Evolutionary conservation across 176 grass and related monocot genomes (phyloP).

Genomic region (Themeda triandra): DNA sequence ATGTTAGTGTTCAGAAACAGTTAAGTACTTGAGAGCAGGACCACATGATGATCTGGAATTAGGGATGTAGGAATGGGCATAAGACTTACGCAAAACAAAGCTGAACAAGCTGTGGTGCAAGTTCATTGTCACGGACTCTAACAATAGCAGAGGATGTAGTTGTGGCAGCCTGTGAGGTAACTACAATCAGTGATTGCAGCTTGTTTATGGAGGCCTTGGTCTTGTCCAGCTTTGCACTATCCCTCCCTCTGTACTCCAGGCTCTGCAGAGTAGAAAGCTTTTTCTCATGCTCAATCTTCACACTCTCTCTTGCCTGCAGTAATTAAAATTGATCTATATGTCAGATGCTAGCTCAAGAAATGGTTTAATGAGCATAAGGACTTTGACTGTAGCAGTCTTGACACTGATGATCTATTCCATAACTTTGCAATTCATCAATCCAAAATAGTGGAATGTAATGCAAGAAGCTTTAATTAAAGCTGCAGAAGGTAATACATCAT

Average conservation of each 20-base stretch:
- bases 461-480: not conserved
- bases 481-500: slow-evolving; percentile 1
- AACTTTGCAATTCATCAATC: not conserved
- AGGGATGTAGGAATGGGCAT: not conserved
- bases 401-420: not conserved
- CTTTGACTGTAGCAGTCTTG: not conserved
- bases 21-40: slow-evolving; percentile 1
- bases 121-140: slow-evolving; percentile 88
- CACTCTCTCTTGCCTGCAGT: slow-evolving; percentile 78
- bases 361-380: not conserved
- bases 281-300: slow-evolving; percentile 95
- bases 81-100: slow-evolving; percentile 82
- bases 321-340: slow-evolving; percentile 1
- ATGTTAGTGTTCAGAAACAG: slow-evolving; percentile 30
- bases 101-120: slow-evolving; percentile 95
- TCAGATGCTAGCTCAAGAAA: not conserved
- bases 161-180: slow-evolving; percentile 89
- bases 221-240: slow-evolving; percentile 89
- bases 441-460: slow-evolving; percentile 9
- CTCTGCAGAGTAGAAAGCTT: slow-evolving; percentile 90
- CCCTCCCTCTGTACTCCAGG: slow-evolving; percentile 79
- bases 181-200: slow-evolving; percentile 88
- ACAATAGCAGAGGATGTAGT: slow-evolving; percentile 91
- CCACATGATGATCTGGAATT: slow-evolving; percentile 10
- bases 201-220: slow-evolving; percentile 96